phyloP scores from a whole-genome alignment of 2,329 filamentous ascomycete genomes.

The Xylariales sp. region DNA sequence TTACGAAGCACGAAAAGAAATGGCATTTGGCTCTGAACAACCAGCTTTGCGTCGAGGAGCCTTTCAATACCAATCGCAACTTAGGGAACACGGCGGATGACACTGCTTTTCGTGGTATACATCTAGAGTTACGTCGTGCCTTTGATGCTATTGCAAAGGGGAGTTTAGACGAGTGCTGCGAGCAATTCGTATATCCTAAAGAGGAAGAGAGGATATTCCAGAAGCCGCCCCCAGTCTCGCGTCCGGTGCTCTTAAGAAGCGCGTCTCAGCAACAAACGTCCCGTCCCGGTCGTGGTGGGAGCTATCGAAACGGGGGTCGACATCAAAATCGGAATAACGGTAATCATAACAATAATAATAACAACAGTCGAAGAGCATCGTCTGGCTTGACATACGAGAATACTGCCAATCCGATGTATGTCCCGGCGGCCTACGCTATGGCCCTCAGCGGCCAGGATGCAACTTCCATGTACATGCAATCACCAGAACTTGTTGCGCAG shows the following conservation, averaged over 20 bases:
- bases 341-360: constrained; percentile 52
- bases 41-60: constrained; percentile 93
- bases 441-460: constrained; percentile 59
- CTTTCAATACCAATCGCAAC: constrained; percentile 90
- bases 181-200: constrained; percentile 87
- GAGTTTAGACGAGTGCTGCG: constrained; percentile 85
- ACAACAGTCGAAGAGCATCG: constrained; percentile 60
- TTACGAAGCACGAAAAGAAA: constrained; percentile 86
- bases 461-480: constrained; percentile 60
- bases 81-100: constrained; percentile 97
- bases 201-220: constrained; percentile 76
- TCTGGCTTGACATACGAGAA: constrained; percentile 65
- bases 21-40: constrained; percentile 87
- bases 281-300: constrained; percentile 58
- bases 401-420: constrained; percentile 55
- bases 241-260: constrained; percentile 69
- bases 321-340: constrained; percentile 54
- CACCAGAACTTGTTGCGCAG: constrained; percentile 56
- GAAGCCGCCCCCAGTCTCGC: constrained; percentile 65
- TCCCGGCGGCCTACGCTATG: constrained; percentile 54
- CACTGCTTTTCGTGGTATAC: constrained; percentile 90
- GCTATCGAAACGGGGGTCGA: constrained; percentile 61
- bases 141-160: constrained; percentile 84
- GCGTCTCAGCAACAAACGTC: constrained; percentile 68
- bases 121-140: constrained; percentile 87